Evolutionary conservation across 2,329 filamentous ascomycete genomes (phyloP), one percentile per base, ranked within the genome.

Genomic region (Ceratocystis papillata): DNA sequence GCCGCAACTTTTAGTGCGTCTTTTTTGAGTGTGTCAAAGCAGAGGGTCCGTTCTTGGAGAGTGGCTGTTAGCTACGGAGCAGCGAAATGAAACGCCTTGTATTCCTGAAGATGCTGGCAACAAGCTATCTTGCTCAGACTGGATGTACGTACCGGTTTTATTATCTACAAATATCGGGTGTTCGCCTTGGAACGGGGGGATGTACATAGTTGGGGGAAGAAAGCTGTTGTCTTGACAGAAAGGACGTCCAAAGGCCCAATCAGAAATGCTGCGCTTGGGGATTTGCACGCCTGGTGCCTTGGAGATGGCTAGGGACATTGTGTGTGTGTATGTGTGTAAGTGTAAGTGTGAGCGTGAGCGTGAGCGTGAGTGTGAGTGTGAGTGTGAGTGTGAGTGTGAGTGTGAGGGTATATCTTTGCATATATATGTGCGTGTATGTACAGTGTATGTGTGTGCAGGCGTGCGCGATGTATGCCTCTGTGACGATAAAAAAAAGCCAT

Each of bases 101-200:
- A 6, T 30, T 30, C 5, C 28, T 30, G 28, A 5, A 1, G 28
- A 30, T 30, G 28, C 28, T 5, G 28, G 1, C 28, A 1, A 30
- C 28, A 30, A 30, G 28, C 5, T 5, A 30, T 6, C 28, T 5
- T 30, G 28, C 28, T 1, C 5, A 30, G 28, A 30, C 28, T 30
- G 4, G 46, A 28, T 30, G 17, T 10, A 68, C 74, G 69, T 70
- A 77, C 77, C 74, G 33, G 73, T 73, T 64, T 74, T 73, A 65
- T 77, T 73, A 68, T 78, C 76, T 25, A 78, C 72, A 67, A 77
- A 77, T 65, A 78, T 74, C 22, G 74, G 73, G 50, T 73, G 69
- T 30, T 72, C 70, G 0, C 72, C 71, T 25, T 73, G 71, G 50
- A 77, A 72, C n/a, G 64, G 71, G 2, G 73, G 70, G 4, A 78